phyloP scores from a whole-genome alignment of 352 stramenopile genomes.

The Globisporangium paroecandrum region DNA sequence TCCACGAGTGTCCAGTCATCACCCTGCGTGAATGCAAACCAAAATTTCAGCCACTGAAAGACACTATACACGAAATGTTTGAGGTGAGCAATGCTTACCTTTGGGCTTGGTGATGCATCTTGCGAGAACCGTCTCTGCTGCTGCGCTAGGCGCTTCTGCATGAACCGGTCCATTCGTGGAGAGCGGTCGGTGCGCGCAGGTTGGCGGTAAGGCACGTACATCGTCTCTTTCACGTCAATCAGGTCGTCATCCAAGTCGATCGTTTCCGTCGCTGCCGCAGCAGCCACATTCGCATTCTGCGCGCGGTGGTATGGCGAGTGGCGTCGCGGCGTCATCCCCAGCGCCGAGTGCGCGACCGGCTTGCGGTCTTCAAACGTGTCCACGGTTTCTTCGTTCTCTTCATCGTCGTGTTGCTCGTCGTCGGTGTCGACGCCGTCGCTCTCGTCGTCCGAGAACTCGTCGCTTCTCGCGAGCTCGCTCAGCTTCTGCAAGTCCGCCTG shows the following conservation, averaged over 20 bases:
- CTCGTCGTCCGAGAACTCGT: constrained; percentile 82
- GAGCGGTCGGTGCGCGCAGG: constrained; percentile 21
- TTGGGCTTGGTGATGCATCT: constrained; percentile 42
- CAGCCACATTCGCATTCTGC: constrained; percentile 52
- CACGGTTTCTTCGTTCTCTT: constrained; percentile 15
- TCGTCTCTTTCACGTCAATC: constrained; percentile 44
- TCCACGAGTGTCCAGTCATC: constrained; percentile 78
- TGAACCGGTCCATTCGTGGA: constrained; percentile 24
- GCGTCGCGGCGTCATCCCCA: constrained; percentile 13
- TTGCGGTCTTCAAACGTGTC: constrained; percentile 18
- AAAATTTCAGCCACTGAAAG: not conserved
- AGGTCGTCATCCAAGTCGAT: constrained; percentile 53
- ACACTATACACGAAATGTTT: not conserved
- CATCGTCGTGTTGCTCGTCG: constrained; percentile 34
- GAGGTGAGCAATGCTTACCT: constrained; percentile 21
- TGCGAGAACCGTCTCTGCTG: constrained; percentile 29
- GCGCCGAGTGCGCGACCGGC: not conserved
- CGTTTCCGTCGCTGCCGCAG: constrained; percentile 27
- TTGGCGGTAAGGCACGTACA: constrained; percentile 50
- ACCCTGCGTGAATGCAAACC: constrained; percentile 21
- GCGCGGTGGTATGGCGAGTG: constrained; percentile 31
- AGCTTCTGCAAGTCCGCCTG: constrained; percentile 52
- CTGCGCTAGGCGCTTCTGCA: constrained; percentile 19
- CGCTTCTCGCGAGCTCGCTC: constrained; percentile 62
- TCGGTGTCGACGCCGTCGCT: constrained; percentile 69